phyloP scores from a whole-genome alignment of 75 land plant species.

The Adiantum capillusveneris region DNA sequence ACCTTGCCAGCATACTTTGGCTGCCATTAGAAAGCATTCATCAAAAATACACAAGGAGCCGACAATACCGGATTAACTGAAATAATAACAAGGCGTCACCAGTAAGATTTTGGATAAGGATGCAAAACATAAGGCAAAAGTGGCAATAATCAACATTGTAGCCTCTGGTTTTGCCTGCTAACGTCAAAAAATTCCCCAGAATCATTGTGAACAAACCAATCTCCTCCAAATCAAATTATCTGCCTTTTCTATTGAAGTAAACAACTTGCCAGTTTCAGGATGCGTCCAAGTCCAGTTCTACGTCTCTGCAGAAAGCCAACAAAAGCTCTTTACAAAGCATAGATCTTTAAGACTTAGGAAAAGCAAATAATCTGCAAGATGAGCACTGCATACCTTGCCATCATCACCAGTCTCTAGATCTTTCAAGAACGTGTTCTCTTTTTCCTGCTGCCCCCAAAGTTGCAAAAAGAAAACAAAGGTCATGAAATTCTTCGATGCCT shows the following conservation, averaged over 20 bases:
- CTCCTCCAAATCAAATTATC: background rate
- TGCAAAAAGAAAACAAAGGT: too few relatives aligned
- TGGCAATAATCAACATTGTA: constrained; percentile 56
- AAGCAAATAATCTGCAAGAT: background rate
- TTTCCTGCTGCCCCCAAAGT: too few relatives aligned
- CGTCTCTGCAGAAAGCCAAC: too few relatives aligned
- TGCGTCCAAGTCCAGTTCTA: constrained; percentile 74
- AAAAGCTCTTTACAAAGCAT: too few relatives aligned
- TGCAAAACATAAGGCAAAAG: constrained; percentile 75
- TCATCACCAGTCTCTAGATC: constrained; percentile 6
- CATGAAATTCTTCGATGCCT: too few relatives aligned
- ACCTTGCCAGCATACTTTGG: constrained; percentile 93
- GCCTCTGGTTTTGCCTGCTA: constrained; percentile 91
- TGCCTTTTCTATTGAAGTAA: background rate
- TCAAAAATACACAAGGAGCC: too few relatives aligned
- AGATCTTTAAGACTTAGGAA: background rate
- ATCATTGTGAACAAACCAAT: background rate
- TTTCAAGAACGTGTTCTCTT: background rate
- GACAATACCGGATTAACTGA: background rate
- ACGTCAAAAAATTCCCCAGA: background rate
- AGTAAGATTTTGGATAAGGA: constrained; percentile 73
- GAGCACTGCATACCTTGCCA: background rate
- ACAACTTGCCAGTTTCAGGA: constrained; percentile 58
- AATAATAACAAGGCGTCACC: constrained; percentile 38
- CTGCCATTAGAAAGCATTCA: constrained; percentile 35